Conservation (phyloP, 352 stramenopile species). For the Phytophthora brassicae region DNA sequence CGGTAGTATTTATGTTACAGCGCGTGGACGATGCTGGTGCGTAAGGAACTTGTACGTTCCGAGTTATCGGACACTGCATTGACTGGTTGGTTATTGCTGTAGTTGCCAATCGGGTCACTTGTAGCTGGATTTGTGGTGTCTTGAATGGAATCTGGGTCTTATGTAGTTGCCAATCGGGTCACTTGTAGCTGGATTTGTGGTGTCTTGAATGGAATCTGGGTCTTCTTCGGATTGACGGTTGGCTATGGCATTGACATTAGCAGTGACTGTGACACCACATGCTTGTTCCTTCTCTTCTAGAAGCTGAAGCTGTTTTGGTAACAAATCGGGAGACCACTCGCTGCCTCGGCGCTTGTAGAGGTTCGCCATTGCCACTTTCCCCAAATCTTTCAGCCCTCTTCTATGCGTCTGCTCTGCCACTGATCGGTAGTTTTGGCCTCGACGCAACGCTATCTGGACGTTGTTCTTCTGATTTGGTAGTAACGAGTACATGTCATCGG, state of each 20-base stretch:
- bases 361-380: conserved; percentile 69
- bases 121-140: background rate
- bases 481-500: conserved; percentile 70
- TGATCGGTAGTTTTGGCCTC: conserved; percentile 55
- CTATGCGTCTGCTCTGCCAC: conserved; percentile 61
- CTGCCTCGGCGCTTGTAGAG: conserved; percentile 59
- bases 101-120: background rate
- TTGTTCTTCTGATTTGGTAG: conserved; percentile 49
- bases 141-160: background rate
- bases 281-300: conserved; percentile 44
- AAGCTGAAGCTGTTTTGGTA: conserved; percentile 62
- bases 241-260: conserved; percentile 24
- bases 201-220: background rate
- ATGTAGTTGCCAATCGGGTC: too few species aligned
- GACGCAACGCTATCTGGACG: conserved; percentile 54
- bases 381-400: conserved; percentile 52
- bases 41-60: conserved; percentile 14
- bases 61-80: conserved; percentile 9
- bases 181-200: too few species aligned
- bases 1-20: too few species aligned
- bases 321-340: conserved; percentile 71
- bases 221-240: conserved; percentile 12
- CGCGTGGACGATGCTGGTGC: conserved; percentile 7
- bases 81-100: conserved; percentile 11
- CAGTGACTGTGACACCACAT: background rate